Conservation (phyloP, 2,329 filamentous ascomycete species). For the Penicillium paneum region DNA sequence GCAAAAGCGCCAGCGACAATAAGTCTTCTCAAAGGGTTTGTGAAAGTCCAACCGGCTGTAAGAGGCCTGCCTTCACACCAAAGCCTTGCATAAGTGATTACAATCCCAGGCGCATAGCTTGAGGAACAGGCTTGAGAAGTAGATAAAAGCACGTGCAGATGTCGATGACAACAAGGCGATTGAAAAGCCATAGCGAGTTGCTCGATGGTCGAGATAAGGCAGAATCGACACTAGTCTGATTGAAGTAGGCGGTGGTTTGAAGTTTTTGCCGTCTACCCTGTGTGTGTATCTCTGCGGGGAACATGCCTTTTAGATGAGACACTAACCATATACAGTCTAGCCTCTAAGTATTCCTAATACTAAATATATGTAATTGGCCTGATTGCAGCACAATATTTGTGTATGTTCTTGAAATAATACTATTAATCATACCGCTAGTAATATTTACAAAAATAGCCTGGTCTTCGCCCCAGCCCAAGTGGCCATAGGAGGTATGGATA, state of each 20-base stretch:
- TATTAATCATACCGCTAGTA: neutral
- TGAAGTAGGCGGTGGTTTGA: conserved; percentile 26
- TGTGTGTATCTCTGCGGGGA: neutral
- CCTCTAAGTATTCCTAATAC: neutral
- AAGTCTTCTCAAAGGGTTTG: conserved; percentile 29
- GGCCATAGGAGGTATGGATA: conserved; percentile 14
- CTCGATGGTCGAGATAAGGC: conserved; percentile 1
- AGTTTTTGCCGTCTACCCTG: neutral
- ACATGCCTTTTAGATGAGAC: neutral
- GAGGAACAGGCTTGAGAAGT: conserved; percentile 1
- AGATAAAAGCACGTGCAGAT: neutral
- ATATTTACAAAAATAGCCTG: neutral
- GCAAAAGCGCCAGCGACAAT: conserved; percentile 32
- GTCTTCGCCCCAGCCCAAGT: neutral
- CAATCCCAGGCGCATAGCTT: conserved; percentile 13
- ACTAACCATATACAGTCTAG: neutral
- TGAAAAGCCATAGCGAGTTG: conserved; percentile 8
- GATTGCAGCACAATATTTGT: fast-evolving
- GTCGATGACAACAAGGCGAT: conserved; percentile 7
- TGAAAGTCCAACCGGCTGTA: conserved; percentile 45
- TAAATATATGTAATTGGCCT: fast-evolving
- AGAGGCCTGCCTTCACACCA: conserved; percentile 33
- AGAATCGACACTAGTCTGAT: conserved; percentile 20
- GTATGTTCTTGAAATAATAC: neutral
- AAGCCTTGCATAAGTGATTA: conserved; percentile 26